These are phyloP conservation scores for Alternaria sp. DNA, from an alignment of 2,329 filamentous ascomycete genomes.

Conservation along the genomic window DNA sequence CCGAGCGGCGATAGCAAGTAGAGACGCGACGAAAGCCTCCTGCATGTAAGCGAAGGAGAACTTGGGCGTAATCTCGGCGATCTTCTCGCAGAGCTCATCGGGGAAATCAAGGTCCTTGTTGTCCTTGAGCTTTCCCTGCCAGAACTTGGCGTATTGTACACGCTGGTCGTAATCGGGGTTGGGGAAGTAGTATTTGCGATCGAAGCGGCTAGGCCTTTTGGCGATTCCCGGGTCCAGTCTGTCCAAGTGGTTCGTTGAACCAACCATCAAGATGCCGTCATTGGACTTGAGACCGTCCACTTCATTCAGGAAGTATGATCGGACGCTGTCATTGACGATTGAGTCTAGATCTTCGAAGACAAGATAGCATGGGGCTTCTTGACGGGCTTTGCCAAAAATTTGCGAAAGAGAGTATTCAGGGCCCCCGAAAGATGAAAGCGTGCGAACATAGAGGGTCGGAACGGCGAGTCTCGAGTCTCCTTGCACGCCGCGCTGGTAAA, in stretches of 20 bases:
- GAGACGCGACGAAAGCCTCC: constrained; percentile 53
- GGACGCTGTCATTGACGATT: constrained; percentile 66
- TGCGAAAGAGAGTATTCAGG: constrained; percentile 60
- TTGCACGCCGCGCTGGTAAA: constrained; percentile 60
- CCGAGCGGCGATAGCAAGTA: constrained; percentile 48
- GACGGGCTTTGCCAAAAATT: constrained; percentile 62
- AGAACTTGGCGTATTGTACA: constrained; percentile 55
- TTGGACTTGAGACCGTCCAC: constrained; percentile 74
- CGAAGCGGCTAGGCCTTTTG: constrained; percentile 58
- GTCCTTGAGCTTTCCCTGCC: constrained; percentile 53
- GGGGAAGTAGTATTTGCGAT: constrained; percentile 58
- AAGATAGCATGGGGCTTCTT: constrained; percentile 72
- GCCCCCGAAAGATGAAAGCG: constrained; percentile 54
- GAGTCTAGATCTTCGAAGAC: constrained; percentile 77
- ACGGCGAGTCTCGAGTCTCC: constrained; percentile 53
- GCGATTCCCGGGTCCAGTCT: constrained; percentile 69
- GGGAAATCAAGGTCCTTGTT: constrained; percentile 53
- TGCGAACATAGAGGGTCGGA: constrained; percentile 65
- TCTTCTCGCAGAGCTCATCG: constrained; percentile 49
- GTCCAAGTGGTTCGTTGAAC: constrained; percentile 71
- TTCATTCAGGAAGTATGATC: constrained; percentile 76
- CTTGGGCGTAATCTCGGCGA: constrained; percentile 54
- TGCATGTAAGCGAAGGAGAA: constrained; percentile 59
- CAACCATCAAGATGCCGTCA: constrained; percentile 75
- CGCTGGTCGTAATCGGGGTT: constrained; percentile 52